Percentiles rank a stretch among this genome's conserved stretches.
Evolutionary conservation across 306 rosid species (phyloP).

Genomic region (Prunus mira): DNA sequence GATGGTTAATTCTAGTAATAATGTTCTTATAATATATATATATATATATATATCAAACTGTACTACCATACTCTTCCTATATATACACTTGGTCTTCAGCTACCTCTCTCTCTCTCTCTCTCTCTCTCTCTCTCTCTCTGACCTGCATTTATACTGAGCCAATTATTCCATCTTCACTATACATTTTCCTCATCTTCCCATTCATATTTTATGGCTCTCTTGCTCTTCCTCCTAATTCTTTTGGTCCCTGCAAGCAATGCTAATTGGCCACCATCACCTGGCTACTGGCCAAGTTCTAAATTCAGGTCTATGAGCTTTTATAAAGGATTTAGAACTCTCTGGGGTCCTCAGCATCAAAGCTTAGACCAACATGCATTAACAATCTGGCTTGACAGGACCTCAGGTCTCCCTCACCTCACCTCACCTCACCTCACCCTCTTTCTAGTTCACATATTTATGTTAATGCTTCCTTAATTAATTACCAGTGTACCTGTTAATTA

Average conservation of each 20-base stretch:
- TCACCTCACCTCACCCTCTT: neutral
- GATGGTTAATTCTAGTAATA: conserved; percentile 1
- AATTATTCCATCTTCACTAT: conserved; percentile 35
- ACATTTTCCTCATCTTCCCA: conserved; percentile 3
- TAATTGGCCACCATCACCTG: conserved; percentile 84
- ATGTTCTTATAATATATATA: conserved; percentile 21
- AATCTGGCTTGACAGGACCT: conserved; percentile 84
- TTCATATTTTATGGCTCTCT: conserved; percentile 39
- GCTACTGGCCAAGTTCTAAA: conserved; percentile 85
- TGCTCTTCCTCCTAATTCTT: conserved; percentile 36
- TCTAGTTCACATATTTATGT: neutral
- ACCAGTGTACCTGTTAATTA: neutral
- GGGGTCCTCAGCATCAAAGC: conserved; percentile 89
- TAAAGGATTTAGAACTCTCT: conserved; percentile 65
- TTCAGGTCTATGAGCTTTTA: conserved; percentile 63
- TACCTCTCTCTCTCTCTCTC: conserved; percentile 21
- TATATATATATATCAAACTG: conserved; percentile 36
- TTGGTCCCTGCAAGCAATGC: conserved; percentile 52
- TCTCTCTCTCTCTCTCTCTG: conserved; percentile 14
- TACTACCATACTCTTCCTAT: conserved; percentile 42
- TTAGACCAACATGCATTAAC: conserved; percentile 56
- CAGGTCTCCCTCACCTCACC: conserved; percentile 38
- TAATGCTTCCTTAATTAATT: neutral
- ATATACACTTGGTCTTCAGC: conserved; percentile 19
- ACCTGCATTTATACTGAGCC: conserved; percentile 40